Conservation (phyloP, 148 eudicot species). For the Dysphania ambrosioides region DNA sequence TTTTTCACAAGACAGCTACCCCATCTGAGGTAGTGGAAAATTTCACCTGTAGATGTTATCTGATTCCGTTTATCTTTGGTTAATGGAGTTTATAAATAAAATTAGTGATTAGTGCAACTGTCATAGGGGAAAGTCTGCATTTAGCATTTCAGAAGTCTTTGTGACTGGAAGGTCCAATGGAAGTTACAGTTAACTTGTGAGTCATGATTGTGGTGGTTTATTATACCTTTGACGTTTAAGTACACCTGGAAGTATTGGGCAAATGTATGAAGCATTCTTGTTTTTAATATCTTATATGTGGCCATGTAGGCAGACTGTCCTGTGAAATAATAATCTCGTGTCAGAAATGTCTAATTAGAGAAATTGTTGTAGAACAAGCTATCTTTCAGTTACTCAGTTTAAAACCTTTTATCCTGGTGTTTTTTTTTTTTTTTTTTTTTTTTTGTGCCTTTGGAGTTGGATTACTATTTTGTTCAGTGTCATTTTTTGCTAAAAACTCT, state of each 20-base stretch:
- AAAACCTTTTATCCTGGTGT: background rate
- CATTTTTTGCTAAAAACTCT: conserved; percentile 18
- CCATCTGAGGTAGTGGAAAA: conserved; percentile 66
- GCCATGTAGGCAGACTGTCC: conserved; percentile 11
- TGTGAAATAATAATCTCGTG: background rate
- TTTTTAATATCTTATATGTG: background rate
- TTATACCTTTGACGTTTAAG: background rate
- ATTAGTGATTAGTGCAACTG: background rate
- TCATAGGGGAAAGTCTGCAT: background rate
- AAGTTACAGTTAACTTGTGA: background rate
- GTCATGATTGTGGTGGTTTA: background rate
- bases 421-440: too few relatives aligned
- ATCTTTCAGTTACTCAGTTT: background rate
- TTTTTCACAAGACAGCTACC: conserved; percentile 82
- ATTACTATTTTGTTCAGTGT: background rate
- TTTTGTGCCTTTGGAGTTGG: background rate
- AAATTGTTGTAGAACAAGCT: background rate
- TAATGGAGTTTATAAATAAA: background rate
- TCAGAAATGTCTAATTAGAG: background rate
- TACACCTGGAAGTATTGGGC: background rate
- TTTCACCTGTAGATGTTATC: background rate
- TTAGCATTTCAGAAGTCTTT: background rate
- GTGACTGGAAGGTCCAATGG: background rate
- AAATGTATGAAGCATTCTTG: background rate
- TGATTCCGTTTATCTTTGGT: background rate